Evolutionary conservation across 2,329 filamentous ascomycete genomes (phyloP), one percentile per base, ranked within the genome.

Genomic region (Penicillium sp.): DNA sequence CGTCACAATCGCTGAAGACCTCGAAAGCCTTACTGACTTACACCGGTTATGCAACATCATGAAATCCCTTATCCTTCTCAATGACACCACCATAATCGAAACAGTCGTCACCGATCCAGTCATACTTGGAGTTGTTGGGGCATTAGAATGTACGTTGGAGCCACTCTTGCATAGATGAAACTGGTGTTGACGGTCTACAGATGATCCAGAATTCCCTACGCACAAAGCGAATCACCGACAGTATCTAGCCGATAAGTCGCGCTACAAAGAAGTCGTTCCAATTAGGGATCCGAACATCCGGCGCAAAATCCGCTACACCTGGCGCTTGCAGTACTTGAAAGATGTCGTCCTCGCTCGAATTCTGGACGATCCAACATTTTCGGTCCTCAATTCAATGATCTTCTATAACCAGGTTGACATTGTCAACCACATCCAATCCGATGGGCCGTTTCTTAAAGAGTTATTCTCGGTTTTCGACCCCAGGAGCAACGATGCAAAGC

Each of bases 341-440:
- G 95, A 99, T 72, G 95, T 99, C n/a, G 94, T 98, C 1, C 85
- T 99, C 48, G 95, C 95, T 31, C 88, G 95, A 65, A 98, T 99
- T 66, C 85, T 99, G 64, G 95, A 99, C 78, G 95, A 99, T 76
- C 94, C 94, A 54, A 99, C 95, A 21, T 99, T 98, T 77, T 96
- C 92, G 26, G 93, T 98, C 29, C 88, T 99, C 67, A 99, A 98
- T 79, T 97, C 93, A 55, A 86, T 98, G 70, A 99, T 99, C 69
- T 99, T 97, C 82, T 99, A 96, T 84, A 95, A 98, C 80, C 95
- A 99, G 80, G 93, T 98, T 70, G 95, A 98, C 73, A 97, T 99
- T 73, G 90, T 99, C 54, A 91, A 94, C 73, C 92, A 98, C 78
- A 84, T 99, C n/a, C 93, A 97, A 76, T 85, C 84, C 29, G 97